Evolutionary conservation across 1,284 basidiomycete genomes (phyloP).

Genomic region (Lignosus rhinocerotis): DNA sequence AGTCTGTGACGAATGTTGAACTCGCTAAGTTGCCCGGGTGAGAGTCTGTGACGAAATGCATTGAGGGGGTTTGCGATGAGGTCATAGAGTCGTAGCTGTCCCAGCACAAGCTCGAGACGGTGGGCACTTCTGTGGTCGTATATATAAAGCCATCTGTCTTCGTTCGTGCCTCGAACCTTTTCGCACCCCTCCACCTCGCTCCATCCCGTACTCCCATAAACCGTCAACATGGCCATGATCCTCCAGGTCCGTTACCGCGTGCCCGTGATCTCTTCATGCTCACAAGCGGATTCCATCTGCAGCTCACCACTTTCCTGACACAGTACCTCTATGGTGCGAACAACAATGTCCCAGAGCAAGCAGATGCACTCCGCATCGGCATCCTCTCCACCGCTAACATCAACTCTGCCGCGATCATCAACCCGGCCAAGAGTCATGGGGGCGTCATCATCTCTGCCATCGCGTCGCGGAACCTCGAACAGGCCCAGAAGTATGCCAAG

Average conservation of each 20-base stretch:
- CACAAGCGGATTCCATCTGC: neutral
- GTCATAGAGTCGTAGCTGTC: too few relatives aligned
- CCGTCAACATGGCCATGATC: slow-evolving; percentile 17
- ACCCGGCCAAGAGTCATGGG: slow-evolving; percentile 55
- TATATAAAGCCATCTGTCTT: too few relatives aligned
- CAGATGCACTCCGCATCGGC: slow-evolving; percentile 49
- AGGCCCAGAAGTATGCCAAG: slow-evolving; percentile 55
- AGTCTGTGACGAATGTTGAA: too few relatives aligned
- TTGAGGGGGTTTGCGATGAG: too few relatives aligned
- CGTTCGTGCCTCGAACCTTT: too few relatives aligned
- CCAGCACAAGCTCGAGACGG: too few relatives aligned
- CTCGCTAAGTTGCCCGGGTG: too few relatives aligned
- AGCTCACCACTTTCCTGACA: slow-evolving; percentile 18
- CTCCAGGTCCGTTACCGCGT: slow-evolving; percentile 6
- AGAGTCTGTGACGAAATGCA: too few relatives aligned
- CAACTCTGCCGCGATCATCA: slow-evolving; percentile 56
- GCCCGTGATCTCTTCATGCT: neutral
- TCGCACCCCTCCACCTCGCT: too few relatives aligned
- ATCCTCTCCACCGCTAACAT: slow-evolving; percentile 67
- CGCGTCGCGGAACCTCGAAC: slow-evolving; percentile 55
- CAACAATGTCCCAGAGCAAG: slow-evolving; percentile 3
- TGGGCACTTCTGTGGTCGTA: too few relatives aligned
- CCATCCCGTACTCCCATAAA: too few relatives aligned
- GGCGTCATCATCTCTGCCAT: slow-evolving; percentile 62
- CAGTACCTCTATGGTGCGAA: slow-evolving; percentile 15